Conservation (phyloP, 2,329 filamentous ascomycete species). For the Arthrobotrys conoides region DNA sequence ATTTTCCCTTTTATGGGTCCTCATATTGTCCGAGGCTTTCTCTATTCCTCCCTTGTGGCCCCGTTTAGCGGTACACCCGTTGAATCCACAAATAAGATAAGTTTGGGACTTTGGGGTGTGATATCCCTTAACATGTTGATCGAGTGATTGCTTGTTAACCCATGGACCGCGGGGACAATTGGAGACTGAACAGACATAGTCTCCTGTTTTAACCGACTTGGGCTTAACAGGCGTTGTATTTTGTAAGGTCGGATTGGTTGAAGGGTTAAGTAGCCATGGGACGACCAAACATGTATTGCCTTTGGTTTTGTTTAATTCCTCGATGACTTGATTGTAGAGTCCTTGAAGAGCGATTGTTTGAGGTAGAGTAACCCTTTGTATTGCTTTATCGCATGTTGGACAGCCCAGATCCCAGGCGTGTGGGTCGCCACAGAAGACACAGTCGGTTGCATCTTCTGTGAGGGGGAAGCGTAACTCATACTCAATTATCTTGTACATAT, state of each 20-base stretch:
- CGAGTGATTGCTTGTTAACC: no score
- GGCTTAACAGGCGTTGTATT: no score
- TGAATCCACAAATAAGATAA: no score
- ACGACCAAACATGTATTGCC: not conserved
- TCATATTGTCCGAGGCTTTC: no score
- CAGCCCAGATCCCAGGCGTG: not conserved
- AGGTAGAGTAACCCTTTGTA: not conserved
- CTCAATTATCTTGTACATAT: not conserved
- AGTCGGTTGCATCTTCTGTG: not conserved
- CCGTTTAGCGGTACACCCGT: no score
- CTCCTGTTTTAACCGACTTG: no score
- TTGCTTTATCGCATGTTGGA: not conserved
- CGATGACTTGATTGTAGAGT: not conserved
- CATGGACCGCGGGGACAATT: no score
- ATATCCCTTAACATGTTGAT: no score
- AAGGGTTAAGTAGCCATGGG: not conserved
- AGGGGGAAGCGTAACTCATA: not conserved
- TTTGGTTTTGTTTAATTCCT: not conserved
- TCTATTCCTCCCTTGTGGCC: no score
- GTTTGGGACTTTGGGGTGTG: no score
- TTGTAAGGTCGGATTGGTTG: not conserved
- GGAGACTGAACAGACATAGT: no score
- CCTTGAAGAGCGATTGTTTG: not conserved
- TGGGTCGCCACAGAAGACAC: slow-evolving; percentile 13
- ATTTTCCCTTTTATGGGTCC: no score